phyloP scores from a whole-genome alignment of 257 asterid genomes.

The Sherardia arvensis region DNA sequence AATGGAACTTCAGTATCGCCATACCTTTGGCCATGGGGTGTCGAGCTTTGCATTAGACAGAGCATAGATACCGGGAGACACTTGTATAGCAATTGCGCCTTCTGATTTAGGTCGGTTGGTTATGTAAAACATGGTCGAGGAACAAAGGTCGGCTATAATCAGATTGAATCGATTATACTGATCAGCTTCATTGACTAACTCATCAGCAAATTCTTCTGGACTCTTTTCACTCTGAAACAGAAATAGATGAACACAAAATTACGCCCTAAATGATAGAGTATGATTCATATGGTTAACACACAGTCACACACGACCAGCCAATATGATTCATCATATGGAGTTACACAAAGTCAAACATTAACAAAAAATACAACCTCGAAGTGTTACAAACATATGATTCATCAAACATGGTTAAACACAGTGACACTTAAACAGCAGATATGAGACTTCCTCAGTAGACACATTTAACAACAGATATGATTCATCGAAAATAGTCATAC shows the following conservation, averaged over 20 bases:
- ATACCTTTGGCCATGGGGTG: slow-evolving; percentile 86
- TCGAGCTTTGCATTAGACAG: slow-evolving; percentile 71
- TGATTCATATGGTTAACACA: background rate
- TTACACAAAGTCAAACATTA: too few species aligned
- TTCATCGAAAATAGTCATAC: too few species aligned
- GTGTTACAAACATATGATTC: too few species aligned
- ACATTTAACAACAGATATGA: too few species aligned
- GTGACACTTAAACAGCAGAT: background rate
- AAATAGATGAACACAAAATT: too few species aligned
- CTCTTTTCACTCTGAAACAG: slow-evolving; percentile 53
- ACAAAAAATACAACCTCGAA: too few species aligned
- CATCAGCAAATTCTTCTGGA: slow-evolving; percentile 59
- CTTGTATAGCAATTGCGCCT: slow-evolving; percentile 31
- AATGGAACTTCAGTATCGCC: slow-evolving; percentile 21
- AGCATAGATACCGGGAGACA: slow-evolving; percentile 79
- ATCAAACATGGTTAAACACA: background rate
- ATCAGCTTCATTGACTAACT: slow-evolving; percentile 39
- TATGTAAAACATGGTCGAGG: too few species aligned
- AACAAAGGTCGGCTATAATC: slow-evolving; percentile 55
- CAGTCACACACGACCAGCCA: background rate
- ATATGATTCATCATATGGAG: background rate
- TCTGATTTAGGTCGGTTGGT: slow-evolving; percentile 55
- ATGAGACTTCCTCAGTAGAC: background rate
- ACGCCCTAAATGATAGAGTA: background rate
- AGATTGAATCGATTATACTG: slow-evolving; percentile 62